phyloP scores from a whole-genome alignment of 2,329 filamentous ascomycete species.

The Ceratocystis diversiconidia region DNA sequence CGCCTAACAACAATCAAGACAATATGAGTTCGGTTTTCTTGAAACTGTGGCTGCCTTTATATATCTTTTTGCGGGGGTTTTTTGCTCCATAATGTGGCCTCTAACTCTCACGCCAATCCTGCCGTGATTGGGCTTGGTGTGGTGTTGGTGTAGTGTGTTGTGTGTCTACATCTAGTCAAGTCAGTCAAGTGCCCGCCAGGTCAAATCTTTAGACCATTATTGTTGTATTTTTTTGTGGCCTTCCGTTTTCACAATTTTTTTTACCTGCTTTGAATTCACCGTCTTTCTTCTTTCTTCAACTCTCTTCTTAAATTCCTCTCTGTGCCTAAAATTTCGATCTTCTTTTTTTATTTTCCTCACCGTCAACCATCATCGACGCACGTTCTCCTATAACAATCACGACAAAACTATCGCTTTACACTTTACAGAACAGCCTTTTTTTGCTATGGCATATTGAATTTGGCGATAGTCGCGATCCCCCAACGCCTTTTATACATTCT shows the following conservation, averaged over 20 bases:
- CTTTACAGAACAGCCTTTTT: not conserved
- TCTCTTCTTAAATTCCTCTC: constrained; percentile 9
- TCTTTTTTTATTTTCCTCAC: not conserved
- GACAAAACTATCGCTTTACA: not conserved
- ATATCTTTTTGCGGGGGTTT: too few relatives aligned
- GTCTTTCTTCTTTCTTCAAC: not conserved
- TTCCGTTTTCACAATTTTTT: constrained; percentile 3
- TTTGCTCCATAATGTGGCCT: not conserved
- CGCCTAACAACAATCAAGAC: too few relatives aligned
- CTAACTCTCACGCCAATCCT: not conserved
- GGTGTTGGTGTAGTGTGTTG: not conserved
- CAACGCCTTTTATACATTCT: too few relatives aligned
- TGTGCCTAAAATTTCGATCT: not conserved
- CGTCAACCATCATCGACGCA: not conserved
- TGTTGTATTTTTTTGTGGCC: constrained; percentile 5
- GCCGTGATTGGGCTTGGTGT: not conserved
- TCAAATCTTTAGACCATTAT: constrained; percentile 4
- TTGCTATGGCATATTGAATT: not conserved
- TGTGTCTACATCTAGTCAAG: not conserved
- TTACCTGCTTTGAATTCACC: not conserved
- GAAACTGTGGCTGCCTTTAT: too few relatives aligned
- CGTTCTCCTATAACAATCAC: not conserved
- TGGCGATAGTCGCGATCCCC: not conserved
- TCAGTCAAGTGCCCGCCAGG: not conserved
- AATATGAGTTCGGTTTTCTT: too few relatives aligned